Percentiles rank a stretch among this genome's conserved stretches.
phyloP scores from a whole-genome alignment of 2,329 filamentous ascomycete genomes.

The Massarina eburnea region DNA sequence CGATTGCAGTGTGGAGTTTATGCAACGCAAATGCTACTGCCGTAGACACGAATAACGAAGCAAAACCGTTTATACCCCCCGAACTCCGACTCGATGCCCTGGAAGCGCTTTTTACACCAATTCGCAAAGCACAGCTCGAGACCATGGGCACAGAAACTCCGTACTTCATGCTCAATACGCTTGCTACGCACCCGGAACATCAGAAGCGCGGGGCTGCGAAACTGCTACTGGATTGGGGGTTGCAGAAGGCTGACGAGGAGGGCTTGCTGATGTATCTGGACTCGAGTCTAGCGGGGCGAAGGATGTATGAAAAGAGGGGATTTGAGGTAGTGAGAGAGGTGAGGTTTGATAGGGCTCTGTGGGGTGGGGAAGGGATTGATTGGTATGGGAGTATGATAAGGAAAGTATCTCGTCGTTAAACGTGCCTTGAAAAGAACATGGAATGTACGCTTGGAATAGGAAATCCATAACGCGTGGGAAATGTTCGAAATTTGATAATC shows the following conservation, averaged over 20 bases:
- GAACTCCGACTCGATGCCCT: slow-evolving; percentile 49
- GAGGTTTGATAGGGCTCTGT: slow-evolving; percentile 28
- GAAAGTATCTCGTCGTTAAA: too few relatives aligned
- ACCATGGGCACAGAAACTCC: slow-evolving; percentile 26
- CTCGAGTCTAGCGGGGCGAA: slow-evolving; percentile 38
- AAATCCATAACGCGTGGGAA: too few relatives aligned
- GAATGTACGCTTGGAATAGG: too few relatives aligned
- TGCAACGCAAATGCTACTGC: slow-evolving; percentile 11
- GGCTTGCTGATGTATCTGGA: slow-evolving; percentile 45
- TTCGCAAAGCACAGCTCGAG: slow-evolving; percentile 22
- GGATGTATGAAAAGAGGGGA: slow-evolving; percentile 42
- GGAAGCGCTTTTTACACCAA: slow-evolving; percentile 24
- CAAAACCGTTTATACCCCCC: slow-evolving; percentile 74
- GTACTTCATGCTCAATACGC: slow-evolving; percentile 32
- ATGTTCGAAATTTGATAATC: too few relatives aligned
- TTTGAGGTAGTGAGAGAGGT: slow-evolving; percentile 21
- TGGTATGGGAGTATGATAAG: slow-evolving; percentile 35
- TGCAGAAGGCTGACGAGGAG: slow-evolving; percentile 43
- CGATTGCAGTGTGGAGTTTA: slow-evolving; percentile 30
- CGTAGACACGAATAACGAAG: slow-evolving; percentile 2
- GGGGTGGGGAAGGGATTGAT: slow-evolving; percentile 32
- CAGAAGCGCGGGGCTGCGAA: slow-evolving; percentile 44
- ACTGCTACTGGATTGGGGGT: slow-evolving; percentile 43
- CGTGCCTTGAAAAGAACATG: too few relatives aligned
- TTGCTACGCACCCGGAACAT: slow-evolving; percentile 43